phyloP scores from a whole-genome alignment of 2,329 filamentous ascomycete genomes.

The Bisporella sp. region DNA sequence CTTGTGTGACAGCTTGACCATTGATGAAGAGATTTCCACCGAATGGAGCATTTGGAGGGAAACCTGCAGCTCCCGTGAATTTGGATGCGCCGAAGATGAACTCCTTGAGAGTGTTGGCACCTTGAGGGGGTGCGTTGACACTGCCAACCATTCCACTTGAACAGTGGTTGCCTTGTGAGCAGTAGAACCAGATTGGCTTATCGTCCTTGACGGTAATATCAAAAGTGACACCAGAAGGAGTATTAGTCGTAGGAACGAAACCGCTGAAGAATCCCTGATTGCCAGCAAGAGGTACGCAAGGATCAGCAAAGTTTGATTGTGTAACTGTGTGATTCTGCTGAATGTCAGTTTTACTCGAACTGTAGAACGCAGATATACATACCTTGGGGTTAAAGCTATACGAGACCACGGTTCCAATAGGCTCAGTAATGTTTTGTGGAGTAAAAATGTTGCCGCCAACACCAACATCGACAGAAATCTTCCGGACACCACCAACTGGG shows the following conservation, averaged over 20 bases:
- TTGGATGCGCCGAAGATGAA: too few relatives aligned
- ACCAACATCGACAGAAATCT: constrained; percentile 23
- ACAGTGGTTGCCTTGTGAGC: constrained; percentile 32
- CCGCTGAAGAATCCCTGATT: constrained; percentile 53
- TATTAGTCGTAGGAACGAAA: constrained; percentile 42
- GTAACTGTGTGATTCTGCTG: constrained; percentile 18
- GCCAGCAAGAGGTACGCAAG: constrained; percentile 30
- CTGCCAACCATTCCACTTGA: constrained; percentile 39
- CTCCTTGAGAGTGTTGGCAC: too few relatives aligned
- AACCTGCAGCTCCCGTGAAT: too few relatives aligned
- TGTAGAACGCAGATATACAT: background rate
- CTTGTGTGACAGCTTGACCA: background rate
- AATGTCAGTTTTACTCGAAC: background rate
- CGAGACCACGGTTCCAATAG: constrained; percentile 21
- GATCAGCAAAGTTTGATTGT: constrained; percentile 31
- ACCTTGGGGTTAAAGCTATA: constrained; percentile 21
- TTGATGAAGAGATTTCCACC: constrained; percentile 26
- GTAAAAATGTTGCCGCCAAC: constrained; percentile 62
- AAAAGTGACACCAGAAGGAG: constrained; percentile 31
- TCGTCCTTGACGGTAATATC: constrained; percentile 36
- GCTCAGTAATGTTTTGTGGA: constrained; percentile 28
- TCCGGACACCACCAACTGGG: background rate
- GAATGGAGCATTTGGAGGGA: constrained; percentile 25
- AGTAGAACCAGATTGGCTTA: constrained; percentile 35
- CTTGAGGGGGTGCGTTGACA: constrained; percentile 29